Evolutionary conservation across 2,329 filamentous ascomycete species (phyloP).

Genomic region (Pseudogymnoascus sp.): DNA sequence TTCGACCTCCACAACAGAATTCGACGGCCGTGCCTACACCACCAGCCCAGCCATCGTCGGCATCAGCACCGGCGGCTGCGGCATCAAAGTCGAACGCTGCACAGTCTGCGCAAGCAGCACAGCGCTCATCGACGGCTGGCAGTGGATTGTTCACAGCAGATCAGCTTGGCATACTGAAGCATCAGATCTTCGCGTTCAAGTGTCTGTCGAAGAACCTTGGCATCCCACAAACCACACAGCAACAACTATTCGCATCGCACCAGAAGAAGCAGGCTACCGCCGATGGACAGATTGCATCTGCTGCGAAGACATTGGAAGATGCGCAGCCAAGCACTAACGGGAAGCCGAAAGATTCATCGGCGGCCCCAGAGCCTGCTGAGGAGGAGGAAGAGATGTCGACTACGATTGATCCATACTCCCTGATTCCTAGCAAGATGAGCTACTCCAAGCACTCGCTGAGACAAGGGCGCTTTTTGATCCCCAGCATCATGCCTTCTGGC

Average conservation of each 20-base stretch:
- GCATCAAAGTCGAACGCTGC: conserved; percentile 21
- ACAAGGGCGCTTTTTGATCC: conserved; percentile 69
- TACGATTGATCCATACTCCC: conserved; percentile 48
- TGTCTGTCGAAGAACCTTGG: conserved; percentile 79
- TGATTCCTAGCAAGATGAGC: conserved; percentile 47
- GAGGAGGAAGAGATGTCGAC: conserved; percentile 20
- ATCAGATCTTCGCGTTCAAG: conserved; percentile 89
- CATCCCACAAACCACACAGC: conserved; percentile 69
- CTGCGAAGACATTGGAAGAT: conserved; percentile 20
- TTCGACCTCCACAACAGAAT: conserved; percentile 29
- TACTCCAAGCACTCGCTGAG: conserved; percentile 73
- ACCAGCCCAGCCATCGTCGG: conserved; percentile 16
- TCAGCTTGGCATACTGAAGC: conserved; percentile 68
- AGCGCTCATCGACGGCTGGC: conserved; percentile 22
- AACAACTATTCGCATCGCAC: conserved; percentile 70
- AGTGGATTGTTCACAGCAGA: conserved; percentile 63
- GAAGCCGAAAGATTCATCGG: conserved; percentile 28
- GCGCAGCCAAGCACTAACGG: conserved; percentile 33
- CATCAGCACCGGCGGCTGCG: conserved; percentile 21
- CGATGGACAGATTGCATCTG: conserved; percentile 15
- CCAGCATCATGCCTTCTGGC: conserved; percentile 80
- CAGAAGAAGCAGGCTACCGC: conserved; percentile 44
- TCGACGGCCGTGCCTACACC: conserved; percentile 20
- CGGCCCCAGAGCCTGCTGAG: conserved; percentile 22
- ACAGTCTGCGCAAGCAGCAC: conserved; percentile 13